phyloP scores from a whole-genome alignment of 768 basidiomycete species.

The Cystofilobasidium bisporidii region DNA sequence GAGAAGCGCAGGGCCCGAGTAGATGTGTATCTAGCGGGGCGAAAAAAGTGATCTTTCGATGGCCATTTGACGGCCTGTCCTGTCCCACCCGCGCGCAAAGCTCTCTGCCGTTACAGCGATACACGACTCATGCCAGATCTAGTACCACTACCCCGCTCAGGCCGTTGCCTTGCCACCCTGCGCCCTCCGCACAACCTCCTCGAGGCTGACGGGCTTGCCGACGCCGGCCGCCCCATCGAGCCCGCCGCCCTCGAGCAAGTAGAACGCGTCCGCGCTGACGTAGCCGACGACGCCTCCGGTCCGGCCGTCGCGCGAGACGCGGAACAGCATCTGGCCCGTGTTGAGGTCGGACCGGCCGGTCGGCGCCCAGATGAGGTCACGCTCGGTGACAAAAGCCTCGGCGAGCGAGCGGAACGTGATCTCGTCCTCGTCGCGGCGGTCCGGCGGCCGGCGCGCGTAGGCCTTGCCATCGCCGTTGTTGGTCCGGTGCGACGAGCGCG shows the following conservation, averaged over 20 bases:
- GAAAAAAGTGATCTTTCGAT: too few relatives aligned
- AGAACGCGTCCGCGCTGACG: conserved; percentile 85
- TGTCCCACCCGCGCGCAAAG: too few relatives aligned
- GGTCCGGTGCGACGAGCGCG: conserved; percentile 47
- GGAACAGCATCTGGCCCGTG: conserved; percentile 82
- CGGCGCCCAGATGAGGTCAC: conserved; percentile 83
- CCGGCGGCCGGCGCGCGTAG: conserved; percentile 18
- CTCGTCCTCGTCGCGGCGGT: conserved; percentile 44
- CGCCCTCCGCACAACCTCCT: conserved; percentile 6
- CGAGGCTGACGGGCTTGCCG: neutral
- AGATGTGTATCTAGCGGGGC: too few relatives aligned
- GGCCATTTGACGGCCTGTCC: too few relatives aligned
- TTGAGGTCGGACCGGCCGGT: conserved; percentile 71
- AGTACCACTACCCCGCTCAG: too few relatives aligned
- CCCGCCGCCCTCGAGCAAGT: conserved; percentile 51
- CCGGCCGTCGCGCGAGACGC: conserved; percentile 71
- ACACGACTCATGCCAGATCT: too few relatives aligned
- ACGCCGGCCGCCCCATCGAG: neutral
- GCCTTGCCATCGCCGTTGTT: conserved; percentile 34
- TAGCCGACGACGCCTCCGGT: conserved; percentile 74
- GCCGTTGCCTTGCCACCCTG: neutral
- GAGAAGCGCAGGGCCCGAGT: too few relatives aligned
- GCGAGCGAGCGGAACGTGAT: conserved; percentile 88
- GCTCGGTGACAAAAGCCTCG: conserved; percentile 73
- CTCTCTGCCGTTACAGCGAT: too few relatives aligned